A percentile compares a stretch with the other conserved stretches of the same genome.
These are phyloP conservation scores for Leptomonas pyrrhocoris DNA, from an alignment of 208 protist species.

Conservation along the genomic window DNA sequence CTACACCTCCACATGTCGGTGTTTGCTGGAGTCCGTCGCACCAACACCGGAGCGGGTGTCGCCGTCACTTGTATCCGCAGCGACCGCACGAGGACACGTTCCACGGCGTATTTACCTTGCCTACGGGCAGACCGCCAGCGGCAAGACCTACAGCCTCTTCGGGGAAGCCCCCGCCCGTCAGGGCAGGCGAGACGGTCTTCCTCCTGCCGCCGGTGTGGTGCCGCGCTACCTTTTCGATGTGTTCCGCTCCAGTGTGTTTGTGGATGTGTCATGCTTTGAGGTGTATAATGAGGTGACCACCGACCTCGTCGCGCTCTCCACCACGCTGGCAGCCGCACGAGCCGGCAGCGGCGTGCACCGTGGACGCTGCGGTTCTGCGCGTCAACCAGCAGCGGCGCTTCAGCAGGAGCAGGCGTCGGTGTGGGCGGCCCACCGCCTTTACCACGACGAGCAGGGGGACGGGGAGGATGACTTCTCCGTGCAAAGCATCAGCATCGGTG, in stretches of 20 bases:
- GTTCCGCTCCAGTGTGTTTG: slow-evolving; percentile 33
- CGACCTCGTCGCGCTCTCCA: slow-evolving; percentile 64
- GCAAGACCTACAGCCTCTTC: slow-evolving; percentile 88
- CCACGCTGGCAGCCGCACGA: slow-evolving; percentile 4
- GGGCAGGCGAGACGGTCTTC: background rate
- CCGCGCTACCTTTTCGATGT: slow-evolving; percentile 59
- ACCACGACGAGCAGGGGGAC: slow-evolving; percentile 19
- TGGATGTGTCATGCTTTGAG: slow-evolving; percentile 76
- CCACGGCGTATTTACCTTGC: slow-evolving; percentile 52
- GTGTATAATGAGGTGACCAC: slow-evolving; percentile 81
- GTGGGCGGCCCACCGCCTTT: slow-evolving; percentile 20
- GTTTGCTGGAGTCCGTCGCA: slow-evolving; percentile 9
- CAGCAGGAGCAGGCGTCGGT: slow-evolving; percentile 14
- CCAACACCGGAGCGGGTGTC: background rate
- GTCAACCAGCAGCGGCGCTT: background rate
- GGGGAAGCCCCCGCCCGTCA: slow-evolving; percentile 19
- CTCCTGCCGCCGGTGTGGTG: slow-evolving; percentile 46
- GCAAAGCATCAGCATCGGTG: background rate
- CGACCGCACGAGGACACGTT: background rate
- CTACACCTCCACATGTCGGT: slow-evolving; percentile 25
- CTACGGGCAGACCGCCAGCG: slow-evolving; percentile 86
- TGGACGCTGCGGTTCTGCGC: background rate
- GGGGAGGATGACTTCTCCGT: background rate
- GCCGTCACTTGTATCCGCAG: background rate
- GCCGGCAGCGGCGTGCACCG: background rate